Evolutionary conservation across 2,329 filamentous ascomycete species (phyloP).

Genomic region (Colletotrichum orbiculare): DNA sequence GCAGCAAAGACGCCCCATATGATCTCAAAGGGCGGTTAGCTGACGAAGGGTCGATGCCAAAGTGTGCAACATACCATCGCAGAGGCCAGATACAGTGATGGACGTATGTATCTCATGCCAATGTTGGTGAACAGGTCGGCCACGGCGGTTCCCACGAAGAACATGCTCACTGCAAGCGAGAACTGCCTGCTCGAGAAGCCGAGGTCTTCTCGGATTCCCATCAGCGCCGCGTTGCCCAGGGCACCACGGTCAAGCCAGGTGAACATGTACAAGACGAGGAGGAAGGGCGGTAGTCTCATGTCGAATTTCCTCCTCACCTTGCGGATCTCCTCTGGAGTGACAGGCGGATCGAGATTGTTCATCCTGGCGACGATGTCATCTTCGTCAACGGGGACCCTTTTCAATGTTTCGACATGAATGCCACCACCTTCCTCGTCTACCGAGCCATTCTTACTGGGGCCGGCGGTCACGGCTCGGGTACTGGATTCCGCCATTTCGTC

Average conservation of each 20-base stretch:
- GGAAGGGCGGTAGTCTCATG: conserved; percentile 29
- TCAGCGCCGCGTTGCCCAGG: conserved; percentile 39
- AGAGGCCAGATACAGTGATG: conserved; percentile 26
- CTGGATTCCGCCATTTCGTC: background rate
- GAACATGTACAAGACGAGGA: conserved; percentile 32
- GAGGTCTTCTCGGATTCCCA: conserved; percentile 38
- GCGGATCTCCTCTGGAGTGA: conserved; percentile 30
- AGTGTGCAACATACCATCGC: conserved; percentile 7
- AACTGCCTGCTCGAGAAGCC: conserved; percentile 38
- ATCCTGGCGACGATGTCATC: conserved; percentile 33
- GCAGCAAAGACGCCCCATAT: conserved; percentile 29
- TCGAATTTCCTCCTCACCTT: conserved; percentile 39
- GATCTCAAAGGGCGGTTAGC: background rate
- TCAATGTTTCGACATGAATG: background rate
- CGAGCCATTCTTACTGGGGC: background rate
- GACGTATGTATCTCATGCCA: conserved; percentile 25
- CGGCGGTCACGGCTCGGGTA: background rate
- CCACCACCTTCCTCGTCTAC: conserved; percentile 6
- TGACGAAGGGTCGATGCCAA: rapidly evolving
- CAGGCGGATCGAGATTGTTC: conserved; percentile 36
- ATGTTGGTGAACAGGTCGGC: conserved; percentile 30
- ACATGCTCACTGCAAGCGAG: conserved; percentile 40
- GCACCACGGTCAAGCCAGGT: conserved; percentile 35
- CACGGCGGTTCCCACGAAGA: conserved; percentile 36
- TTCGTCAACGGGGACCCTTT: background rate